phyloP scores from a whole-genome alignment of 805 yeast genomes.

The Pichia kluyveri region DNA sequence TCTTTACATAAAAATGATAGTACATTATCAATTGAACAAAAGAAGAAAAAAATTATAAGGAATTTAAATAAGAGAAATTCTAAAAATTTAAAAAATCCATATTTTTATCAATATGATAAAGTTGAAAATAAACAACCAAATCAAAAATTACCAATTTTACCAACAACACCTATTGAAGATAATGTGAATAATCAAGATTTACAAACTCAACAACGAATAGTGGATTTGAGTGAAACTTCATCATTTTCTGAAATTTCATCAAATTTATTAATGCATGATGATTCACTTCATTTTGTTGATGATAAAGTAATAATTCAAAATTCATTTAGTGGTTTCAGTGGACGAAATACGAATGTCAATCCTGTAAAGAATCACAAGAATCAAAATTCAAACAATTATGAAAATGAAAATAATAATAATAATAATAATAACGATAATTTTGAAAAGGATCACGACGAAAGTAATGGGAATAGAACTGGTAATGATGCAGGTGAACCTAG shows the following conservation, averaged over 20 bases:
- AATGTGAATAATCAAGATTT: neutral
- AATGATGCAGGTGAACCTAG: neutral
- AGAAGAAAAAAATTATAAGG: slow-evolving; percentile 3
- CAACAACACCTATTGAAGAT: neutral
- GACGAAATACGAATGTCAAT: no score
- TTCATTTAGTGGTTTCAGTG: neutral
- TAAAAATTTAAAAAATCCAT: slow-evolving; percentile 5
- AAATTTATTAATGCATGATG: neutral
- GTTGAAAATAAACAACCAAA: slow-evolving; percentile 1
- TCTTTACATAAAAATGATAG: neutral
- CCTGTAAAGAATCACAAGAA: neutral
- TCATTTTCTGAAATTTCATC: neutral
- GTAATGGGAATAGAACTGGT: neutral
- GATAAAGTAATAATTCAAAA: neutral
- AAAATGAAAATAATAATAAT: neutral
- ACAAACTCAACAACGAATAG: neutral
- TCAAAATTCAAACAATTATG: neutral
- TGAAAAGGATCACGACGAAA: neutral
- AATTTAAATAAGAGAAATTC: slow-evolving; percentile 3
- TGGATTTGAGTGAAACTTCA: neutral
- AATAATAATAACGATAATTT: neutral
- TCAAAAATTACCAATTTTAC: slow-evolving; percentile 1
- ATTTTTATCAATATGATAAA: slow-evolving; percentile 6
- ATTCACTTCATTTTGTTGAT: slow-evolving; percentile 3
- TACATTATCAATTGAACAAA: slow-evolving; percentile 2